Evolutionary conservation across 1,284 basidiomycete species (phyloP), one percentile per base, ranked within the genome.

Genomic region (Cutaneotrichosporon sp.): DNA sequence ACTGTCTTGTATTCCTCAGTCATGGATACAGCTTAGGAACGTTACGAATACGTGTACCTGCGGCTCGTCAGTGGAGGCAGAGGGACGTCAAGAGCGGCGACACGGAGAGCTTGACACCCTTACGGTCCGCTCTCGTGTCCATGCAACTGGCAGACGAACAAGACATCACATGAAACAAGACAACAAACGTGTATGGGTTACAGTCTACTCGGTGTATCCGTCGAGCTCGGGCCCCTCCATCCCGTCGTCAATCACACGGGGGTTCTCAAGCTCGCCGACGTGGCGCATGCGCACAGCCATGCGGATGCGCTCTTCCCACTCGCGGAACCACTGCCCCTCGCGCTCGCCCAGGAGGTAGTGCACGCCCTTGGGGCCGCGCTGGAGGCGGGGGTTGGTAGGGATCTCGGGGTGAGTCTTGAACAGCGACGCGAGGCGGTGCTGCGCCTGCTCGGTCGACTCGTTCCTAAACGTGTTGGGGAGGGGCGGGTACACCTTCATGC

Each of bases 301-400:
- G 59, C 78, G 79, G 56, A 92, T 89, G 3, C 85, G 82, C 38
- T 82, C 82, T 68, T 62, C 87, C 89, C 90, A 91, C 55, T 82
- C 81, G 71, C 83, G 83, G 76, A 90, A 89, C 89, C 89, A 92
- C 66, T 87, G 84, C 6, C 87, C 87, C 76, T 91, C 90, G 62
- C 82, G 82, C 60, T 85, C 69, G 1, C 90, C 90, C 2, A 78
- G 64, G 1, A 78, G 67, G 58, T 81, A 77, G 66, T 79, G 78
- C 13, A 80, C 68, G 4, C 79, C 79, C 54, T 72, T 70, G 2
- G 74, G 73, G 0, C 76, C 76, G 20, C 60, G 56, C 33, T 67
- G 65, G 11, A 78, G 69, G 20, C 59, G 47, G 2, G 69, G 67
- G 43, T 63, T 36, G 2, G 62, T 47, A 1, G 76, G 75, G 10